Conservation (phyloP, 371 early-diverging fungal genomes). For the Syncephalastrum monosporum region DNA sequence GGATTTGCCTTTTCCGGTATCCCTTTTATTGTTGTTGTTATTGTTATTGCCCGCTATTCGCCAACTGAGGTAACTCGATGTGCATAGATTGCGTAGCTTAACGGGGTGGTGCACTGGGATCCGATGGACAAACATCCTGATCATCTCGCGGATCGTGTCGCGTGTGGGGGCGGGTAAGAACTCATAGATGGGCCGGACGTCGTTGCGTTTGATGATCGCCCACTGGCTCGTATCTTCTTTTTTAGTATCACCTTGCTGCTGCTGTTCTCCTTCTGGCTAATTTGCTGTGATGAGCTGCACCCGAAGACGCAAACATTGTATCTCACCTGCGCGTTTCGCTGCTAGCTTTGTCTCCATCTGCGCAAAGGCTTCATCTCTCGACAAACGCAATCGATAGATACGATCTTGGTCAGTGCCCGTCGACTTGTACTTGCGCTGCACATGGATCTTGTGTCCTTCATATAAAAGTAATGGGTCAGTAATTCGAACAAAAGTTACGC, state of each 20-base stretch:
- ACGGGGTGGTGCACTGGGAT: slow-evolving; percentile 31
- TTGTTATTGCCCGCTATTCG: slow-evolving; percentile 9
- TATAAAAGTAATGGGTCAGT: not conserved
- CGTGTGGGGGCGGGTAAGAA: slow-evolving; percentile 22
- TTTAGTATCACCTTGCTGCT: not conserved
- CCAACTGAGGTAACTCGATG: slow-evolving; percentile 39
- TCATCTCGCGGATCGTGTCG: slow-evolving; percentile 21
- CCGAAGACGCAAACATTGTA: not conserved
- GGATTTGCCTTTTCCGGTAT: slow-evolving; percentile 7
- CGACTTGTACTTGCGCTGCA: slow-evolving; percentile 14
- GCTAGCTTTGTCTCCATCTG: slow-evolving; percentile 10
- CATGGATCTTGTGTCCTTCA: slow-evolving; percentile 19
- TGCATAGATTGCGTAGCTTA: slow-evolving; percentile 28
- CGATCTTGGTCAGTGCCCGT: slow-evolving; percentile 2
- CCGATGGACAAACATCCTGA: slow-evolving; percentile 24
- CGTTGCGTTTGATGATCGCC: slow-evolving; percentile 30
- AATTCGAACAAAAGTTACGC: not conserved
- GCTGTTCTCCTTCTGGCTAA: slow-evolving; percentile 12
- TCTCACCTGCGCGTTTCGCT: not conserved
- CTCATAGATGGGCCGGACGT: slow-evolving; percentile 37
- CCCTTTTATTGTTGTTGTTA: not conserved
- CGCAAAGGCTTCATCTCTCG: slow-evolving; percentile 20
- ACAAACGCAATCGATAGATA: slow-evolving; percentile 13
- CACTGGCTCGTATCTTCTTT: slow-evolving; percentile 8
- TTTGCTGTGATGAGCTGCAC: slow-evolving; percentile 12